phyloP scores from a whole-genome alignment of 176 grass and related monocot species.

The Lolium perenne region DNA sequence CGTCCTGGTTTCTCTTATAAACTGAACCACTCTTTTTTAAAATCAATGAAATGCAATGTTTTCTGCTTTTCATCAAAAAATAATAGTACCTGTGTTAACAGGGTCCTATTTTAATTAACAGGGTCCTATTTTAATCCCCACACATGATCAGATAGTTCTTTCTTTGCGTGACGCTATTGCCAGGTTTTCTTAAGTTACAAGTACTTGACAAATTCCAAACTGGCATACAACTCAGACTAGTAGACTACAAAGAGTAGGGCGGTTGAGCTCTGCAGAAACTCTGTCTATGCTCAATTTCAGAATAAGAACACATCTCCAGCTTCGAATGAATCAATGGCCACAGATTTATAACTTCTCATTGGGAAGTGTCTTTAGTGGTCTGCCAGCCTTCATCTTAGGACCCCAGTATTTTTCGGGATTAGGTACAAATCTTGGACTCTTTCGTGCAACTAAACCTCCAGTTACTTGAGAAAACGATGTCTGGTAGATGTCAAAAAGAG shows the following conservation, averaged over 20 bases:
- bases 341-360: slow-evolving; percentile 22
- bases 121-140: background rate
- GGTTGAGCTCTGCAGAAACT: background rate
- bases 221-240: background rate
- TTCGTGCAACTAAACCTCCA: slow-evolving; percentile 18
- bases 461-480: slow-evolving; percentile 44
- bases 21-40: too few species aligned
- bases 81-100: background rate
- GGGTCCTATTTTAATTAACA: background rate
- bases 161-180: background rate
- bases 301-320: background rate
- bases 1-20: too few species aligned
- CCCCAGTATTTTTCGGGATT: slow-evolving; percentile 70
- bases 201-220: background rate
- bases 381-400: slow-evolving; percentile 58
- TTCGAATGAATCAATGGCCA: background rate
- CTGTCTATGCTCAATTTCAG: background rate
- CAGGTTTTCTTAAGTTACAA: background rate
- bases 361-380: slow-evolving; percentile 32
- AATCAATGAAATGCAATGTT: too few species aligned
- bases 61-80: too few species aligned
- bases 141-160: background rate
- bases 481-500: slow-evolving; percentile 4
- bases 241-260: background rate
- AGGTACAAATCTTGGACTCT: slow-evolving; percentile 49